These are phyloP conservation scores for Podaxis pistillaris DNA, from an alignment of 768 basidiomycete genomes.

Conservation along the genomic window DNA sequence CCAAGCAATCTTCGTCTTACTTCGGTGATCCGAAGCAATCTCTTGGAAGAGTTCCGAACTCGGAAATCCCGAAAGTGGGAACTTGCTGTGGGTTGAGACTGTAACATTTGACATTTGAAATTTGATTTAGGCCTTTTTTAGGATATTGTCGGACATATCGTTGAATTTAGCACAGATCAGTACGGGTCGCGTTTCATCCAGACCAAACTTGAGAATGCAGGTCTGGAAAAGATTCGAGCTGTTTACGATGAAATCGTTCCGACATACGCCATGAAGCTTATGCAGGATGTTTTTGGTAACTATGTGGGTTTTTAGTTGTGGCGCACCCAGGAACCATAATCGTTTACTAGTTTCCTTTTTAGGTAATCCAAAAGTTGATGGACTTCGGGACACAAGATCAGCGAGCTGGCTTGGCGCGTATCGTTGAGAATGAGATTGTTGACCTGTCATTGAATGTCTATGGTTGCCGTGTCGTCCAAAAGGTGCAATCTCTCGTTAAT, in stretches of 20 bases:
- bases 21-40: conserved; percentile 13
- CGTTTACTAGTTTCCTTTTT: background rate
- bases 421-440: conserved; percentile 78
- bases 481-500: conserved; percentile 46
- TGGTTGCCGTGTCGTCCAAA: conserved; percentile 94
- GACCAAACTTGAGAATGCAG: conserved; percentile 69
- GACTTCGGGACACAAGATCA: conserved; percentile 40
- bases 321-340: conserved; percentile 11
- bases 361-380: conserved; percentile 14
- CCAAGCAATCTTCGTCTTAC: background rate
- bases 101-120: background rate
- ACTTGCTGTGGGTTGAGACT: conserved; percentile 53
- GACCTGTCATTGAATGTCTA: conserved; percentile 88
- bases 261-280: conserved; percentile 66
- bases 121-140: conserved; percentile 27
- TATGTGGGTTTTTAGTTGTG: conserved; percentile 56
- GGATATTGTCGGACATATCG: conserved; percentile 84
- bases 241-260: conserved; percentile 89
- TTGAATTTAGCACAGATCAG: conserved; percentile 93
- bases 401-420: conserved; percentile 61
- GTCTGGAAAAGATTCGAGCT: conserved; percentile 38
- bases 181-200: conserved; percentile 99
- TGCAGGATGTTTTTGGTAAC: conserved; percentile 95
- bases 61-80: conserved; percentile 83
- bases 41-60: conserved; percentile 83